These are phyloP conservation scores for Cylindrotheca fusiformis DNA, from an alignment of 108 stramenopile species.

Conservation along the genomic window DNA sequence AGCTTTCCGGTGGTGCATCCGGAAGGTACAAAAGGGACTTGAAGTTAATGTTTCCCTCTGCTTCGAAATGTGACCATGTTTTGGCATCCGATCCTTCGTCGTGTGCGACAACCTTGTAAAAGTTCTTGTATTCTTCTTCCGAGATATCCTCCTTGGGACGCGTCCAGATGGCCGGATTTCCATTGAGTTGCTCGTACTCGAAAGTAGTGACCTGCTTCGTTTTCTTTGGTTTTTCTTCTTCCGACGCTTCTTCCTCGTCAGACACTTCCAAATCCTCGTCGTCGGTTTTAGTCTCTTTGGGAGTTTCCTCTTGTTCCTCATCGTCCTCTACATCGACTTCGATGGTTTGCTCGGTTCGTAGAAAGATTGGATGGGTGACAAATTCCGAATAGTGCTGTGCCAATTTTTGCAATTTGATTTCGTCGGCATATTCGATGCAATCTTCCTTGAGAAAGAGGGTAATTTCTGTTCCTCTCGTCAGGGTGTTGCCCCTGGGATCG, in stretches of 20 bases:
- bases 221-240: conserved; percentile 70
- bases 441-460: conserved; percentile 99
- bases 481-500: conserved; percentile 96
- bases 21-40: conserved; percentile 96
- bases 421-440: conserved; percentile 79
- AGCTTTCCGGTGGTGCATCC: conserved; percentile 49
- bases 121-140: conserved; percentile 98
- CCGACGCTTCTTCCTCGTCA: conserved; percentile 44
- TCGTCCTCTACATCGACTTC: too few relatives aligned
- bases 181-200: conserved; percentile 93
- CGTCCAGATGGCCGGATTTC: conserved; percentile 97
- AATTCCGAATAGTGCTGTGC: conserved; percentile 98
- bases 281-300: conserved; percentile 46
- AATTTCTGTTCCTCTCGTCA: conserved; percentile 98
- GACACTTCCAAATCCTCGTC: conserved; percentile 66
- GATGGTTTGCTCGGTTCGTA: conserved; percentile 72
- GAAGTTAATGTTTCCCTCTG: conserved; percentile 99
- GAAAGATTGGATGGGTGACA: conserved; percentile 97
- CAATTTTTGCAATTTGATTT: conserved; percentile 73
- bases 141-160: conserved; percentile 94
- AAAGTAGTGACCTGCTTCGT: conserved; percentile 84
- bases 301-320: conserved; percentile 56
- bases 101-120: conserved; percentile 58
- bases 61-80: conserved; percentile 97
- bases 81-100: conserved; percentile 50